These are phyloP conservation scores for Pseudocercospora musae DNA, from an alignment of 2,329 filamentous ascomycete species.

Conservation along the genomic window DNA sequence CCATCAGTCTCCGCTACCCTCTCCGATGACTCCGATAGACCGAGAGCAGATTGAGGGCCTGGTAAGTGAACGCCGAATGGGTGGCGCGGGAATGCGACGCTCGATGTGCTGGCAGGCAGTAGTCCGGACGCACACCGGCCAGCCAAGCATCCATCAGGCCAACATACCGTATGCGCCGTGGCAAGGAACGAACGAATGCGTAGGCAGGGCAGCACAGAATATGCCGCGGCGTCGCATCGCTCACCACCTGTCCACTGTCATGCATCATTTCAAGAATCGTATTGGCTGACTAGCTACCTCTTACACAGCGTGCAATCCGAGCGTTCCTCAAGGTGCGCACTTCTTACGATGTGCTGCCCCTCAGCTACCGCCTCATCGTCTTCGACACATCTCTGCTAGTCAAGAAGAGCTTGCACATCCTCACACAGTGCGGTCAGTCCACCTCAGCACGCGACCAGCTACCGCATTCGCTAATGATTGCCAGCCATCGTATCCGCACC, in stretches of 20 bases:
- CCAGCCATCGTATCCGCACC: slow-evolving; percentile 94
- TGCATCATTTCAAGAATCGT: neutral
- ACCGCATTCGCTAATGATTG: slow-evolving; percentile 11
- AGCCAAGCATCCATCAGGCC: neutral
- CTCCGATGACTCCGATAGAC: slow-evolving; percentile 52
- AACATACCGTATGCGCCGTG: neutral
- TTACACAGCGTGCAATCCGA: slow-evolving; percentile 74
- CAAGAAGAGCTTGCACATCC: slow-evolving; percentile 92
- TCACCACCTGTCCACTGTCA: neutral
- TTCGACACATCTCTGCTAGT: slow-evolving; percentile 94
- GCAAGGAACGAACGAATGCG: neutral
- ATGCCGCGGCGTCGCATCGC: neutral
- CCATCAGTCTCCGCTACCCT: neutral
- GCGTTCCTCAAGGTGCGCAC: slow-evolving; percentile 95
- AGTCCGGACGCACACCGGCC: neutral
- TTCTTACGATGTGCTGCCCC: slow-evolving; percentile 94
- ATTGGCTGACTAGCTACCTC: slow-evolving; percentile 2
- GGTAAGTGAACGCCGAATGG: slow-evolving; percentile 52
- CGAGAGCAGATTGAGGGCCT: slow-evolving; percentile 75
- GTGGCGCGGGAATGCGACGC: neutral
- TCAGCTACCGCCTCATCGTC: slow-evolving; percentile 92
- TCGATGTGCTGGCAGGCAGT: neutral
- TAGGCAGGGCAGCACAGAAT: neutral
- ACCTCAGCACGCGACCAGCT: neutral
- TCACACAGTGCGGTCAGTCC: slow-evolving; percentile 81